Conservation (phyloP, 768 basidiomycete genomes). For the Pleurotus giganteus region DNA sequence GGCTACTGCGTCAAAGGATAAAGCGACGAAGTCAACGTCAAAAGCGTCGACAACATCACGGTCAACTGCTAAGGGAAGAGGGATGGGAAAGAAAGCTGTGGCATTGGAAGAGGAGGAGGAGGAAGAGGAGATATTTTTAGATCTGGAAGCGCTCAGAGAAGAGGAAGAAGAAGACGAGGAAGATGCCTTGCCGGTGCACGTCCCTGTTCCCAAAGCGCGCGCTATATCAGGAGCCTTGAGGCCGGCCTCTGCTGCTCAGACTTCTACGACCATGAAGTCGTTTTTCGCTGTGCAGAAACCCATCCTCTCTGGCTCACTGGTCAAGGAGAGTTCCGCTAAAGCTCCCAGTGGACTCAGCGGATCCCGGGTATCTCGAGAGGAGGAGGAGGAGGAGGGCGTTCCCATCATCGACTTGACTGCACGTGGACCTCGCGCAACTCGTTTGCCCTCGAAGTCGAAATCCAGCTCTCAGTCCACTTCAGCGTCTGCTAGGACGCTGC, state of each 20-base stretch:
- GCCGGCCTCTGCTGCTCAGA: conserved; percentile 1
- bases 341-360: neutral
- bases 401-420: conserved; percentile 3
- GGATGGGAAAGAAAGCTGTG: neutral
- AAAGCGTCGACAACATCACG: too few relatives aligned
- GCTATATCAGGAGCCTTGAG: conserved; percentile 20
- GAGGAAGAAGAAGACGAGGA: conserved; percentile 9
- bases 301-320: conserved; percentile 1
- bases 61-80: neutral
- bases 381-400: neutral
- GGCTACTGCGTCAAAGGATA: neutral
- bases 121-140: neutral
- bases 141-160: conserved; percentile 4
- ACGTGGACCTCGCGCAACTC: neutral
- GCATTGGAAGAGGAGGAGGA: neutral
- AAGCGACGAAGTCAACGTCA: too few relatives aligned
- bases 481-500: neutral
- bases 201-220: conserved; percentile 9
- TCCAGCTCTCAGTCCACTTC: neutral
- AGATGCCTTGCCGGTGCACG: conserved; percentile 7
- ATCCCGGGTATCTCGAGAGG: neutral
- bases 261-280: conserved; percentile 13
- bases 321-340: neutral
- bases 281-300: conserved; percentile 17
- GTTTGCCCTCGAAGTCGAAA: conserved; percentile 10